These are phyloP conservation scores for Kwoniella pini DNA, from an alignment of 768 basidiomycete genomes.

Conservation along the genomic window DNA sequence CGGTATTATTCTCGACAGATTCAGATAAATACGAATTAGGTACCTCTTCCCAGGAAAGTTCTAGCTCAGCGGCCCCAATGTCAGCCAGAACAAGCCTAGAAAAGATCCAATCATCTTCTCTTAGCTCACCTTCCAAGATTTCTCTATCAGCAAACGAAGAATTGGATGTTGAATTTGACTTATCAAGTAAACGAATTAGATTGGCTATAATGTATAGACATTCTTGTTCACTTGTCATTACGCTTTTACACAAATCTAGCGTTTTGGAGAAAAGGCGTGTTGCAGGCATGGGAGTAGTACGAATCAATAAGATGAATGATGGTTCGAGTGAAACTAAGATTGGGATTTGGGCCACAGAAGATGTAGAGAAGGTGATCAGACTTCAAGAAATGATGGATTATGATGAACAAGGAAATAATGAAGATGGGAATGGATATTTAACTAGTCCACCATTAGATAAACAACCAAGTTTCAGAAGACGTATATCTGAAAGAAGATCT, in stretches of 20 bases:
- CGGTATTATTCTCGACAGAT: constrained; percentile 47
- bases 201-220: constrained; percentile 54
- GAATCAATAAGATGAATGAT: constrained; percentile 30
- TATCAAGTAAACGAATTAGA: constrained; percentile 27
- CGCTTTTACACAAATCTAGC: constrained; percentile 30
- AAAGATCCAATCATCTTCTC: neutral
- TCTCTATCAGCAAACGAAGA: neutral
- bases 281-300: constrained; percentile 42
- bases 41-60: neutral
- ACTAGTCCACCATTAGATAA: neutral
- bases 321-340: neutral
- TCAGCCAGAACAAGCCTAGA: constrained; percentile 1
- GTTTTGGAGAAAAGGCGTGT: constrained; percentile 47
- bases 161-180: constrained; percentile 40
- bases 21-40: constrained; percentile 34
- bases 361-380: constrained; percentile 42
- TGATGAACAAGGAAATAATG: neutral
- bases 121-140: neutral
- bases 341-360: constrained; percentile 27
- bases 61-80: neutral
- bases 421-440: neutral
- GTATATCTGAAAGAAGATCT: constrained; percentile 1
- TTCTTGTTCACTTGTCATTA: constrained; percentile 49
- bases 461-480: constrained; percentile 5
- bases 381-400: constrained; percentile 8